Evolutionary conservation across 1,284 basidiomycete species (phyloP), one percentile per base, ranked within the genome.

Genomic region (Irpex sp.): DNA sequence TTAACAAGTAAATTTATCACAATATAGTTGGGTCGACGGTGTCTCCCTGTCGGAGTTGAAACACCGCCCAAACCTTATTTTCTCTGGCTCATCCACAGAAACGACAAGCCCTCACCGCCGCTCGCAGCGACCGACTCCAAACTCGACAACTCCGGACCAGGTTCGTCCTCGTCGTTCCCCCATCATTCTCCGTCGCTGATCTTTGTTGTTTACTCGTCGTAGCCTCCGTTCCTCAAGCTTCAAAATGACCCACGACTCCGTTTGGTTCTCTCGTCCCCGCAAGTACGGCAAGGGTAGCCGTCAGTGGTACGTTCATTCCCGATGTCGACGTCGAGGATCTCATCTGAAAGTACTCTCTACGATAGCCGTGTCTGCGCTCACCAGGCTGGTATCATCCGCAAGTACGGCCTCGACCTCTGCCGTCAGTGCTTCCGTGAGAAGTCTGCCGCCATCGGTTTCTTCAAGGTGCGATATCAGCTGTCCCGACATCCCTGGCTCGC

Each of bases 401-500:
- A 96, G 85, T 96, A 96, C 86, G 96, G 96, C 72, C 91, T 98
- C 80, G 96, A 98, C 87, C 94, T 98, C 79, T 98, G 97, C 89
- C 95, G 97, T 85, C 97, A 98, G 86, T 98, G 97, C 87, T 98
- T 98, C 94, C 95, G 97, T 80, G 97, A 98, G 89, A 97, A 97
- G 88, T 90, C 96, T 74, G 90, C 92, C 79, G 94, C 94, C 76
- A 98, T 98, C 81, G 97, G 97, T 75, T 98, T 98, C 90, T 87
- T 90, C 83, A 98, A 98, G 95, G 96, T 97, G 78, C 78, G 89
- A 75, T 10, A 6, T 58, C 60, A 38, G 6, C 49, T 13, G 45
- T 7, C 18, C 38, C 11, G 3, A 42, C 5, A 24, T 63, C 20
- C 15, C 4, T 20, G 7, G 27, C 63, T 65, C 13, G 11, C 24